Evolutionary conservation across 2,329 filamentous ascomycete species (phyloP), one percentile per base, ranked within the genome.

Genomic region (Neofusicoccum sp.): DNA sequence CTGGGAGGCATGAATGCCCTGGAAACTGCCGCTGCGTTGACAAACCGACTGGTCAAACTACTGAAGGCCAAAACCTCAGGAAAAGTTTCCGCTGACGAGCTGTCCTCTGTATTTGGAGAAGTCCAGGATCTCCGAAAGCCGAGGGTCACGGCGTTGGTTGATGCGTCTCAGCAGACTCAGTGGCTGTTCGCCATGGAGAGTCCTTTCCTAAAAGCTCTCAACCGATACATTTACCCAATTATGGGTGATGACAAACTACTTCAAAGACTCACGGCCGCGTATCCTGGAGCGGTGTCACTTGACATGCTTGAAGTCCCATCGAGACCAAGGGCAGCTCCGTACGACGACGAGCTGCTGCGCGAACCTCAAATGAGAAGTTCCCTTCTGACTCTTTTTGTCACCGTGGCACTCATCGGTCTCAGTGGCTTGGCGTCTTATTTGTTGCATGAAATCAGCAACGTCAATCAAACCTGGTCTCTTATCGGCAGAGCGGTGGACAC

Each of bases 1-100:
- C 65, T 26, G 64, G 67, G 33, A 8, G 66, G 65, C n/a, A 69
- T 67, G 36, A 64, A 64, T n/a, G 65, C 58, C 16, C 61, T 69
- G 9, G 65, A 68, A 56, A 61, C 63, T 31, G 64, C 64, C 63
- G 64, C 61, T 24, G 61, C 57, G 4, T 62, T 69, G 4, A 44
- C 58, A 64, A 62, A 58, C 9, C 30, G 8, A 9, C n/a, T 58
- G 6, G 30, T 43, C 3, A 41, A 43, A 6, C 3, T 30, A 6
- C 24, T 56, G 2, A 38, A 38, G n/a, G 6, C 49, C n/a, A 8
- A 30, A 9, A 9, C 24, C 33, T 16, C 49, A 9, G 49, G 8
- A 1, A 30, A 16, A 8, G n/a, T 53, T 11, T 30, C 49, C 4
- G 6, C 5, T 8, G 49, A 38, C 4, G 24, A 16, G 8, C 9